phyloP scores from a whole-genome alignment of 805 yeast species.

The Starmera caribaea region DNA sequence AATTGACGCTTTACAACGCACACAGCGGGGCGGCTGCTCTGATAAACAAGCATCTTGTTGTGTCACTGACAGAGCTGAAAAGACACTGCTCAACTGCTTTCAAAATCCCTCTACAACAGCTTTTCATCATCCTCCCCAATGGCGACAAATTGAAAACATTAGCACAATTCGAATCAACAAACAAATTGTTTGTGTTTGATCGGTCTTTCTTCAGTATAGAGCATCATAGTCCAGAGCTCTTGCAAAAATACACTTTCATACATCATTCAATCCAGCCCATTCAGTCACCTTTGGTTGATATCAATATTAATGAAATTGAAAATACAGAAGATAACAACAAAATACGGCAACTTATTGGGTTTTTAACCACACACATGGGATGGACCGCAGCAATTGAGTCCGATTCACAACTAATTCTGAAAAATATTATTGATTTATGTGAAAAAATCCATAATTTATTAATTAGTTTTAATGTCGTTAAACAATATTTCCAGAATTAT shows the following conservation, averaged over 20 bases:
- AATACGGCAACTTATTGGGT: slow-evolving; percentile 15
- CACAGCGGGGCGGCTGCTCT: slow-evolving; percentile 31
- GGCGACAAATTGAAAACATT: slow-evolving; percentile 46
- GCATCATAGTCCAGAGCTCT: slow-evolving; percentile 2
- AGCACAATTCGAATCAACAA: slow-evolving; percentile 33
- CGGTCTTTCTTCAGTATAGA: slow-evolving; percentile 40
- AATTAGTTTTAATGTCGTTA: slow-evolving; percentile 35
- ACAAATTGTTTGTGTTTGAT: slow-evolving; percentile 55
- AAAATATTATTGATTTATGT: slow-evolving; percentile 19
- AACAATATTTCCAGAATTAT: slow-evolving; percentile 40
- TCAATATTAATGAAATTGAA: slow-evolving; percentile 10
- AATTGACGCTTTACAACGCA: slow-evolving; percentile 24
- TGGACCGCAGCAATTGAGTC: slow-evolving; percentile 41
- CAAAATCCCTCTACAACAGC: slow-evolving; percentile 28
- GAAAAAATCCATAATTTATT: slow-evolving; percentile 32
- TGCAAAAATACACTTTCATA: too few species aligned
- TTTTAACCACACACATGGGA: slow-evolving; percentile 36
- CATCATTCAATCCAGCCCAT: slow-evolving; percentile 23
- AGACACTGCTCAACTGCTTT: slow-evolving; percentile 30
- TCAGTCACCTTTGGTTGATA: slow-evolving; percentile 25
- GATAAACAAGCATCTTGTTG: slow-evolving; percentile 29
- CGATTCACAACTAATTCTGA: slow-evolving; percentile 27
- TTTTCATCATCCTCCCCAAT: slow-evolving; percentile 51
- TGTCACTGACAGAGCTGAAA: slow-evolving; percentile 32
- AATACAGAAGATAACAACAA: slow-evolving; percentile 8